Evolutionary conservation across 192 early-diverging fungal species (phyloP), one percentile per base, ranked within the genome.

Genomic region (Phlyctochytrium arcticum): DNA sequence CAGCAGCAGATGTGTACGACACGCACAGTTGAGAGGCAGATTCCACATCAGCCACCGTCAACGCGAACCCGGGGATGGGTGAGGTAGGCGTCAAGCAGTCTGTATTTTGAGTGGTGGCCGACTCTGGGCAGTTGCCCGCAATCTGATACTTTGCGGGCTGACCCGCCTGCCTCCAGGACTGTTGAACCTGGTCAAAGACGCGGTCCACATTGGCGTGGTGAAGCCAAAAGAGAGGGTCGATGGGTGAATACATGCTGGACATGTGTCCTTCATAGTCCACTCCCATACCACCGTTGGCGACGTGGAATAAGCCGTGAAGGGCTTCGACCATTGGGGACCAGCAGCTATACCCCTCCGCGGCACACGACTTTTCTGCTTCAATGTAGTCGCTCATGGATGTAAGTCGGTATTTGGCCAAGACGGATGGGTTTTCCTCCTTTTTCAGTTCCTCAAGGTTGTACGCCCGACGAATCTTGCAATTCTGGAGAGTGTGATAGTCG

Each of bases 161-260:
- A 17, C 42, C 42, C 2, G 46, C 46, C 7, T 6, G 17, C 7
- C 27, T 32, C 60, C 60, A 62, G 31, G 23, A 39, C 21, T 19
- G 17, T 36, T 62, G 60, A 10, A 32, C 60, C 17, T 62, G 27
- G 44, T 47, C 60, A 24, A 32, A 62, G 46, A 49, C 30, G 21
- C 48, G 42, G 60, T 62, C 60, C 24, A 62, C 53, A 33, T 75
- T 75, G 30, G 51, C 39, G 54, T 75, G 73, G 33, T 75, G 73
- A 48, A 75, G 61, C 34, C 32, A 75, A 47, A 75, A 75, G 24
- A 69, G 32, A 27, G 73, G 73, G 49, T 75, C 73, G 12, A 48
- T 51, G 33, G 65, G 51, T 6, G 70, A 72, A 36, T 27, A 57
- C 54, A 57, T 66, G 54, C 32, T 66, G 12, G 32, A 35, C 64